These are phyloP conservation scores for Thelonectria discophora DNA, from an alignment of 2,329 filamentous ascomycete species.

Conservation along the genomic window DNA sequence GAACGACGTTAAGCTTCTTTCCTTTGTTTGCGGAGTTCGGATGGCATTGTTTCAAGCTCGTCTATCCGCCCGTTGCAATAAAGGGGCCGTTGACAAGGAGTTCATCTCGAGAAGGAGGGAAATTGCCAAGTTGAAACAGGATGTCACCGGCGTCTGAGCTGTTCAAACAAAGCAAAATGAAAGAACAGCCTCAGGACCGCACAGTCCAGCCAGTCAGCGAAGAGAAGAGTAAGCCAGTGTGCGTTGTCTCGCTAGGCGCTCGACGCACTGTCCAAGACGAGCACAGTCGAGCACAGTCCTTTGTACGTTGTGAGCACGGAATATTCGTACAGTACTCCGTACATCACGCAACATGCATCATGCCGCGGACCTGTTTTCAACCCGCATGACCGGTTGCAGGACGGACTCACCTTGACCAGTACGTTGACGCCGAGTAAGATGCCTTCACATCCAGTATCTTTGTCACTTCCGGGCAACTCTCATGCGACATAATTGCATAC, in stretches of 20 bases:
- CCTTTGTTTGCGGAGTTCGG: conserved; percentile 10
- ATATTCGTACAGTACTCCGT: no score
- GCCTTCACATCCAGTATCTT: background rate
- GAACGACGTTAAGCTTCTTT: conserved; percentile 16
- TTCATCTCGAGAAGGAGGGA: conserved; percentile 3
- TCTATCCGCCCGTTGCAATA: background rate
- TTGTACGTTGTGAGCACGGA: no score
- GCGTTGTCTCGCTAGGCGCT: no score
- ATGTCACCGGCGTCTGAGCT: background rate
- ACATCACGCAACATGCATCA: no score
- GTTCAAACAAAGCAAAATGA: conserved; percentile 1
- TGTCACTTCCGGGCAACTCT: background rate
- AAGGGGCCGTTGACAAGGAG: background rate
- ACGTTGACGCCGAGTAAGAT: background rate
- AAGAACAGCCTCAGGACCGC: background rate
- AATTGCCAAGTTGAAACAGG: background rate
- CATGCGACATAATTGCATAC: background rate
- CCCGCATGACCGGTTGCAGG: background rate
- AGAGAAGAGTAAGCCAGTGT: no score
- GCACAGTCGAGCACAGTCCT: no score
- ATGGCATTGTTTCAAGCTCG: conserved; percentile 12
- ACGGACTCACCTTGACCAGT: background rate
- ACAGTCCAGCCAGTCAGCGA: background rate
- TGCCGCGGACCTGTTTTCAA: background rate
- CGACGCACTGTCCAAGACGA: no score